A percentile compares a stretch with the other conserved stretches of the same genome.
These are phyloP conservation scores for Basidiobolus meristosporus DNA, from an alignment of 371 early-diverging fungal genomes.

Conservation along the genomic window DNA sequence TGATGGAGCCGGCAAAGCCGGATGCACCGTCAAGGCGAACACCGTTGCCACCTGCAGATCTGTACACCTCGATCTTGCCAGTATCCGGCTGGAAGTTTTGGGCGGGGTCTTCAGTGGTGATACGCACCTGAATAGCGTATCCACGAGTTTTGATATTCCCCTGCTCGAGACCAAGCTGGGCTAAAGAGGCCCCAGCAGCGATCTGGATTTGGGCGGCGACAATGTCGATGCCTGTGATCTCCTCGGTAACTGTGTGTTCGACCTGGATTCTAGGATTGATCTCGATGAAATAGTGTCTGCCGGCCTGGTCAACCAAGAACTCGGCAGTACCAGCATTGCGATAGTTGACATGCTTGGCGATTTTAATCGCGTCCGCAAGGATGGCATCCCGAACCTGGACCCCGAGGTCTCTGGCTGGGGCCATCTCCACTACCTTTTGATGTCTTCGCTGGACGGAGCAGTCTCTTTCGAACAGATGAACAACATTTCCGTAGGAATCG, in stretches of 20 bases:
- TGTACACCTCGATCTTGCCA: conserved; percentile 82
- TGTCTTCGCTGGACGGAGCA: conserved; percentile 96
- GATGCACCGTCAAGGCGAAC: conserved; percentile 83
- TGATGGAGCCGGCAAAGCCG: conserved; percentile 75
- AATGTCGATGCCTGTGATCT: conserved; percentile 86
- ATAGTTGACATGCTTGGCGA: conserved; percentile 79
- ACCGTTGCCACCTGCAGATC: conserved; percentile 75
- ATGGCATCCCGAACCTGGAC: conserved; percentile 51
- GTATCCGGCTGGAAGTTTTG: conserved; percentile 86
- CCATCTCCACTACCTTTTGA: conserved; percentile 94
- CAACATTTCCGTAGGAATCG: conserved; percentile 73
- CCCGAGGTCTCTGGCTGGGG: conserved; percentile 34
- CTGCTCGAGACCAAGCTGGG: conserved; percentile 64
- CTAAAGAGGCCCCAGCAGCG: conserved; percentile 65
- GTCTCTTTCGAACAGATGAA: conserved; percentile 87
- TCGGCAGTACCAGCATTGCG: conserved; percentile 96
- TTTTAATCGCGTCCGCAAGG: conserved; percentile 72
- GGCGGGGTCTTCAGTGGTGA: conserved; percentile 85
- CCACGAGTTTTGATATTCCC: conserved; percentile 59
- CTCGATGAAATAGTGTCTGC: conserved; percentile 88
- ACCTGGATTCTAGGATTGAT: conserved; percentile 91
- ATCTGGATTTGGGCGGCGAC: conserved; percentile 84
- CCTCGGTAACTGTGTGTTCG: conserved; percentile 86
- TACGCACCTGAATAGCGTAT: conserved; percentile 85
- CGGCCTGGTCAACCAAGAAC: conserved; percentile 78